Evolutionary conservation across 768 basidiomycete genomes (phyloP).

Genomic region (Lactarius hengduanensis): DNA sequence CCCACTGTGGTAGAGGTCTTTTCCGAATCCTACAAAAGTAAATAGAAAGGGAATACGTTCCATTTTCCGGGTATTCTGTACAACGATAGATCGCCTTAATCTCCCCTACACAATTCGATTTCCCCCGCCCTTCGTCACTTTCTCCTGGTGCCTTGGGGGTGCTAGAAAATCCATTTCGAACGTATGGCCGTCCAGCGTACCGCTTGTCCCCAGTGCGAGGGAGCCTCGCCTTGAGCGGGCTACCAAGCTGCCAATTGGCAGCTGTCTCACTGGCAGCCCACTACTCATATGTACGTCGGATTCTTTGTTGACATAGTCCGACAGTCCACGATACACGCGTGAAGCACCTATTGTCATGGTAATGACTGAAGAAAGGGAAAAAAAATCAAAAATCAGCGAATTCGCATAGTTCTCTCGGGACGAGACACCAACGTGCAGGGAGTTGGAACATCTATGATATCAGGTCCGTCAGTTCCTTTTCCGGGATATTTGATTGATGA

Average conservation of each 20-base stretch:
- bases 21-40: background rate
- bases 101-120: background rate
- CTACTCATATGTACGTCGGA: background rate
- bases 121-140: background rate
- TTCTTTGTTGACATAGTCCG: background rate
- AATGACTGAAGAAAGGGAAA: no score
- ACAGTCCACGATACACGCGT: constrained; percentile 2
- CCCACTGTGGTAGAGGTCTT: background rate
- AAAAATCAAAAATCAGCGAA: background rate
- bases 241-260: background rate
- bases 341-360: constrained; percentile 1
- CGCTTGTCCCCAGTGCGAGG: background rate
- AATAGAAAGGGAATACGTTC: background rate
- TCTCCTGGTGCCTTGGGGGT: background rate
- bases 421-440: constrained; percentile 1
- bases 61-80: background rate
- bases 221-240: background rate
- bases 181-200: background rate
- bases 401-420: background rate
- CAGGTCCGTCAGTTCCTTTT: background rate
- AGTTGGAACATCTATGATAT: constrained; percentile 5
- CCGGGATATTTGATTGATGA: background rate
- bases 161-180: background rate
- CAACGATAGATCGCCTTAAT: no score
- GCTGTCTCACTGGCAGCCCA: background rate